A percentile compares a stretch with the other conserved stretches of the same genome.
These are phyloP conservation scores for Byssothecium circinans DNA, from an alignment of 2,329 filamentous ascomycete genomes.

Conservation along the genomic window DNA sequence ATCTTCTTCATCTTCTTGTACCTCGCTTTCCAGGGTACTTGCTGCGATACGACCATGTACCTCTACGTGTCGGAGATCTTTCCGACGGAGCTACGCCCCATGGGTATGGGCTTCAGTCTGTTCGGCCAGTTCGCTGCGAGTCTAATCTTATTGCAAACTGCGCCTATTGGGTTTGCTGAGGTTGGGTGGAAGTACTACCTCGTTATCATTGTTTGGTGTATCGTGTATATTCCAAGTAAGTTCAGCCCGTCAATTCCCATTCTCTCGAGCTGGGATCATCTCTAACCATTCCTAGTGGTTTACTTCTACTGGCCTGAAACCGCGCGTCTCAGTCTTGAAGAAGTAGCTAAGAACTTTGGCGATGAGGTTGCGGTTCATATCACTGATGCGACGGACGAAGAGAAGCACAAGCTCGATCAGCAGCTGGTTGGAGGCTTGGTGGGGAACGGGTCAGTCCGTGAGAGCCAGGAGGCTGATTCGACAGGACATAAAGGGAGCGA, in stretches of 20 bases:
- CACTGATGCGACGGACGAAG: conserved; percentile 13
- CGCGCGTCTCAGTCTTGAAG: conserved; percentile 48
- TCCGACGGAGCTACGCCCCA: conserved; percentile 49
- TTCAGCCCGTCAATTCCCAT: neutral
- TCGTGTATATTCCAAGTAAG: conserved; percentile 28
- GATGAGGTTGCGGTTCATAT: conserved; percentile 44
- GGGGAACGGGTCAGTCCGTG: too few relatives aligned
- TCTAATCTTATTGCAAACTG: conserved; percentile 51
- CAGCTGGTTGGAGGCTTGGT: conserved; percentile 2
- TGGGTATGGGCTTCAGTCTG: conserved; percentile 55
- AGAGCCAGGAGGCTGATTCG: too few relatives aligned
- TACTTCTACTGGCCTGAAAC: conserved; percentile 47
- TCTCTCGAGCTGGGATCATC: neutral
- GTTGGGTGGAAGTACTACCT: conserved; percentile 50
- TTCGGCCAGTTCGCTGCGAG: conserved; percentile 43
- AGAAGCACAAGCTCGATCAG: conserved; percentile 12
- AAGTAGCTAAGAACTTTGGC: conserved; percentile 52
- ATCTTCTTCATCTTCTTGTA: conserved; percentile 50
- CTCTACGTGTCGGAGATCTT: conserved; percentile 38
- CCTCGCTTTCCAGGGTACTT: conserved; percentile 47
- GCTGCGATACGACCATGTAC: conserved; percentile 39
- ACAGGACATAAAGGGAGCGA: too few relatives aligned
- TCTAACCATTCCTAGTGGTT: conserved; percentile 33
- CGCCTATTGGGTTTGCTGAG: conserved; percentile 29
- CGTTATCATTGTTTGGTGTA: conserved; percentile 14